Evolutionary conservation across 73 alveolate species (phyloP), one percentile per base, ranked within the genome.

Genomic region (Paramecium sonneborni): DNA sequence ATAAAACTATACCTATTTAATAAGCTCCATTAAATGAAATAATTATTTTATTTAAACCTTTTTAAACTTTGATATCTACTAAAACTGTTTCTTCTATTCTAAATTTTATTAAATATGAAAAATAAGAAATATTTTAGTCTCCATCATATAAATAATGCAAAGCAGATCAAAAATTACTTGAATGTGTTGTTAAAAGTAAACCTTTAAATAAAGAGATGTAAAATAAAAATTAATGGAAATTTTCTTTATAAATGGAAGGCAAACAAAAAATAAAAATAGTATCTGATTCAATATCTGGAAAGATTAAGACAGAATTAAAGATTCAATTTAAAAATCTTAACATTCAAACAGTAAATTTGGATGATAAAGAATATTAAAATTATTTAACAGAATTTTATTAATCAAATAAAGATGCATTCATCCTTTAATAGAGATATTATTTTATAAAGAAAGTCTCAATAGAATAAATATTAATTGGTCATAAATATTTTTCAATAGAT

Each of bases 161-260:
- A 26, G 90, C 18, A 43, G 55, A 79, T 79, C 28, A 79, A 3
- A 21, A 43, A 44, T 26, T 79, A 21, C 28, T 79, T 1, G 70
- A 79, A 79, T 79, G 90, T 37, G 41, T 79, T 43, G 28, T 44
- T 0, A 79, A 79, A 46, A 24, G 74, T 20, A 72, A 72, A 37
- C 90, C 69, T 2, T 79, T 79, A 11, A 20, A 24, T 9, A 30
- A 79, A 46, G 70, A 43, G 18, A 21, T 10, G 15, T 12, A 8
- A 21, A 26, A 8, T 0, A 9, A 79, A 20, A 18, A 18, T 0
- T 15, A 41, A 79, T 24, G n/a, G n/a, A 79, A 44, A 8, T 46
- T 79, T 3, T 79, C 46, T 0, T 21, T 79, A 23, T 41, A 11
- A 30, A 79, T 79, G 44, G 76, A 79, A 18, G 90, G 55, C 5